Conservation (phyloP, 257 asterid species). For the Striga asiatica region DNA sequence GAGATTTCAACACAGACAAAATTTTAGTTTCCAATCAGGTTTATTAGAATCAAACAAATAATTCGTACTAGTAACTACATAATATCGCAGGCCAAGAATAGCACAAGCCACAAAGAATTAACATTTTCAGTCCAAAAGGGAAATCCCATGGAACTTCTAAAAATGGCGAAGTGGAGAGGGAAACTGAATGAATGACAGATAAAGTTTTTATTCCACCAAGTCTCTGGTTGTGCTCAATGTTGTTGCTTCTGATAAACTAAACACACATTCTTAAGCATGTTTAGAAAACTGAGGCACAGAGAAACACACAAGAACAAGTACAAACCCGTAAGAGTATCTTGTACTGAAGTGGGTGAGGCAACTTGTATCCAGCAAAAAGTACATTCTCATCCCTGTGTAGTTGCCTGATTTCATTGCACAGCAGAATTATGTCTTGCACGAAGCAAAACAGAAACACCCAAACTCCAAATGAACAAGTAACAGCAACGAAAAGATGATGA, state of each 20-base stretch:
- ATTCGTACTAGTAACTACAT: too few species aligned
- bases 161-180: too few species aligned
- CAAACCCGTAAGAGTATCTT: conserved; percentile 77
- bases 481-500: not conserved
- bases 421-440: conserved; percentile 17
- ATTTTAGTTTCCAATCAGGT: not conserved
- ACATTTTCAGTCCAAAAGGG: too few species aligned
- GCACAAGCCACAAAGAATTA: too few species aligned
- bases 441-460: not conserved
- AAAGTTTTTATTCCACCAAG: too few species aligned
- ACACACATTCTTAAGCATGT: not conserved
- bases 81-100: too few species aligned
- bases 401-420: conserved; percentile 44
- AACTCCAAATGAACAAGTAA: too few species aligned
- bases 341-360: conserved; percentile 98
- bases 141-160: too few species aligned
- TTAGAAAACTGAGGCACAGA: not conserved
- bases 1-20: not conserved
- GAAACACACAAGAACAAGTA: conserved; percentile 2
- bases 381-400: conserved; percentile 80
- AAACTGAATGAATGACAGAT: too few species aligned
- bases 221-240: not conserved
- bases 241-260: not conserved
- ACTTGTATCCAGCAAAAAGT: conserved; percentile 87
- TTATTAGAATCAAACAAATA: too few species aligned